These are phyloP conservation scores for Fusarium cyanostomum DNA, from an alignment of 2,329 filamentous ascomycete genomes.

Conservation along the genomic window DNA sequence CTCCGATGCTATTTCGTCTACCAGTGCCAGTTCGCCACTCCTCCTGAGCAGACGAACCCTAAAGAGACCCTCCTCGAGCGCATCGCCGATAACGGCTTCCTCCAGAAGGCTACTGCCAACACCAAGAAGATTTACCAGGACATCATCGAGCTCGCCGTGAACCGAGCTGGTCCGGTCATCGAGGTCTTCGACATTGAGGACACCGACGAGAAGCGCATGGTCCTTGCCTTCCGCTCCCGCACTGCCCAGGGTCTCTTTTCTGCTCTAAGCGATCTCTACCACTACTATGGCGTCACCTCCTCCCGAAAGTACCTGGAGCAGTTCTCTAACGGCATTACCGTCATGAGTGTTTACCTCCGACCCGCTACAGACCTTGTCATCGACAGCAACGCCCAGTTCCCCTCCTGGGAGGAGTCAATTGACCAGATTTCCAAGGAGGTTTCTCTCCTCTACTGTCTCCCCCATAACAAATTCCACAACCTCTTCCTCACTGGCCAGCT, in stretches of 20 bases:
- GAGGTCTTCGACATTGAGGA: slow-evolving; percentile 97
- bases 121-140: slow-evolving; percentile 96
- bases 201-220: slow-evolving; percentile 89
- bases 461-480: slow-evolving; percentile 93
- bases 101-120: slow-evolving; percentile 95
- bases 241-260: slow-evolving; percentile 95
- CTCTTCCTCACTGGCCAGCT: slow-evolving; percentile 87
- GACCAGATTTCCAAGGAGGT: slow-evolving; percentile 99
- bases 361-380: slow-evolving; percentile 69
- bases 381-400: slow-evolving; percentile 60
- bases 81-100: slow-evolving; percentile 91
- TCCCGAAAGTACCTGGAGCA: slow-evolving; percentile 98
- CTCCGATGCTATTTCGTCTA: slow-evolving; percentile 99
- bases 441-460: slow-evolving; percentile 95
- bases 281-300: slow-evolving; percentile 97
- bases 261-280: slow-evolving; percentile 93
- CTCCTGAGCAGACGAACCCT: slow-evolving; percentile 73
- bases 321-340: slow-evolving; percentile 97
- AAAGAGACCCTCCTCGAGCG: slow-evolving; percentile 89
- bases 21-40: slow-evolving; percentile 88
- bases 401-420: slow-evolving; percentile 91
- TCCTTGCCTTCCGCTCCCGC: slow-evolving; percentile 92
- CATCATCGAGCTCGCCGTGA: slow-evolving; percentile 86
- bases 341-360: slow-evolving; percentile 94
- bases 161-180: slow-evolving; percentile 90